phyloP scores from a whole-genome alignment of 805 yeast species.

The Pichia ethanolica region DNA sequence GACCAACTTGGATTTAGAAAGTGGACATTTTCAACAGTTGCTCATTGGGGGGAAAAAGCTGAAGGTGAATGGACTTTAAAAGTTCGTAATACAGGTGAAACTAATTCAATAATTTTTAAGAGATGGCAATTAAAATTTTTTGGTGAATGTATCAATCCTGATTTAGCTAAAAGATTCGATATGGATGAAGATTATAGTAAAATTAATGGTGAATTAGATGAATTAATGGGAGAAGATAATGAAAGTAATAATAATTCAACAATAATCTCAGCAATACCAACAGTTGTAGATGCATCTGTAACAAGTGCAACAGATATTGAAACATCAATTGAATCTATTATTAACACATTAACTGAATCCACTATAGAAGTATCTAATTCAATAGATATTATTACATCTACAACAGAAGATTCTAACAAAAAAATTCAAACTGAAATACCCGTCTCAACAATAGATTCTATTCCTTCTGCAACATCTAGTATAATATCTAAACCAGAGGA shows the following conservation, averaged over 20 bases:
- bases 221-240: slow-evolving; percentile 4
- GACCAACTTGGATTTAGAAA: slow-evolving; percentile 52
- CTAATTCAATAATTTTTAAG: slow-evolving; percentile 36
- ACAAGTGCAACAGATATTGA: background rate
- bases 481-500: background rate
- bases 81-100: slow-evolving; percentile 41
- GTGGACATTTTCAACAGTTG: slow-evolving; percentile 97
- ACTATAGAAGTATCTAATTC: background rate
- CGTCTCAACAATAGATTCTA: background rate
- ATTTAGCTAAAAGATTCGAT: slow-evolving; percentile 51
- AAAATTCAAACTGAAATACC: no score
- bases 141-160: slow-evolving; percentile 68
- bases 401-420: background rate
- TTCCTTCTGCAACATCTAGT: background rate
- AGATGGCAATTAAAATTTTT: slow-evolving; percentile 75
- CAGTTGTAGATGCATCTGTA: no score
- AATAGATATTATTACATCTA: background rate
- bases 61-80: slow-evolving; percentile 76
- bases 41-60: slow-evolving; percentile 90
- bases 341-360: no score
- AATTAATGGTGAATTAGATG: slow-evolving; percentile 24
- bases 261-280: slow-evolving; percentile 2
- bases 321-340: background rate
- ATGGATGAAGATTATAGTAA: slow-evolving; percentile 40
- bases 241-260: background rate